phyloP scores from a whole-genome alignment of 768 basidiomycete genomes.

The Rhodocollybia butyracea region DNA sequence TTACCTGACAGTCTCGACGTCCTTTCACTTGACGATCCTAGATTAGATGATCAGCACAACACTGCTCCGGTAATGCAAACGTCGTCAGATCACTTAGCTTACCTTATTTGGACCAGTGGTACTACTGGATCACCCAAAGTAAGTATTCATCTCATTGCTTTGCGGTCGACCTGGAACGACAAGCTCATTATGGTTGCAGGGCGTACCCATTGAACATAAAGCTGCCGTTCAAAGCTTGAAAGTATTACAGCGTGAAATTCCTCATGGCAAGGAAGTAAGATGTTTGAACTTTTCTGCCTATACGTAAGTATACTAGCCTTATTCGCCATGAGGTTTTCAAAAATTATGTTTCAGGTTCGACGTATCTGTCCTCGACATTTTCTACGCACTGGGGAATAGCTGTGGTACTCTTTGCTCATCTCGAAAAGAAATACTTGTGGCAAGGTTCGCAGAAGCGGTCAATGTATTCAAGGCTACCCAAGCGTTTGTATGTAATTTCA shows the following conservation, averaged over 20 bases:
- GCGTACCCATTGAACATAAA: constrained; percentile 9
- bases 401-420: constrained; percentile 5
- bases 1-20: not conserved
- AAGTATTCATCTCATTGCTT: not conserved
- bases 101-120: constrained; percentile 9
- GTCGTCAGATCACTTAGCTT: not conserved
- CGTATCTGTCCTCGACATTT: constrained; percentile 7
- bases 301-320: not conserved
- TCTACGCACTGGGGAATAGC: constrained; percentile 3
- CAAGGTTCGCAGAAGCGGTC: constrained; percentile 3
- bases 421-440: not conserved
- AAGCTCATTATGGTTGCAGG: too few species aligned
- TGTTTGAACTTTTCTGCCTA: constrained; percentile 9
- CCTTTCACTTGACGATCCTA: constrained; percentile 2
- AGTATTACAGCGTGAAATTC: constrained; percentile 3
- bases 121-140: constrained; percentile 8
- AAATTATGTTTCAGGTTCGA: constrained; percentile 2
- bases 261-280: not conserved
- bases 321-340: not conserved
- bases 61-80: not conserved
- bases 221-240: constrained; percentile 5
- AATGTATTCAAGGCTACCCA: constrained; percentile 7
- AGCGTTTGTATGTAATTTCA: constrained; percentile 5
- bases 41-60: not conserved
- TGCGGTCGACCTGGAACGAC: too few species aligned